A percentile compares a stretch with the other conserved stretches of the same genome.
Conservation (phyloP, 257 asterid species). For the Scutellaria baicalensis region DNA sequence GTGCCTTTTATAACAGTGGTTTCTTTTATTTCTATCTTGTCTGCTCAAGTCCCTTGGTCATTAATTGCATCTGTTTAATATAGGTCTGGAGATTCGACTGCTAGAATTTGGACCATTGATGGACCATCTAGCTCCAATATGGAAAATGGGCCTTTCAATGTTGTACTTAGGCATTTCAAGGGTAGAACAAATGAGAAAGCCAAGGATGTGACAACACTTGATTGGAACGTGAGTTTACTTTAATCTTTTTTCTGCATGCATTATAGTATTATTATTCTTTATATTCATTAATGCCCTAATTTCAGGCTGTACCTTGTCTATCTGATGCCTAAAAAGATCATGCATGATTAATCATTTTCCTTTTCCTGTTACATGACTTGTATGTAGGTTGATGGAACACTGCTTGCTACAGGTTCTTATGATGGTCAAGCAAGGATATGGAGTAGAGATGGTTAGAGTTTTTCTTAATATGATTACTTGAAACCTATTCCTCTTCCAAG, state of each 20-base stretch:
- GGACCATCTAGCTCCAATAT: constrained; percentile 53
- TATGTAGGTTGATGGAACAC: constrained; percentile 75
- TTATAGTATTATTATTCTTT: background rate
- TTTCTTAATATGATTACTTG: constrained; percentile 10
- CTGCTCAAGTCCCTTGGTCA: background rate
- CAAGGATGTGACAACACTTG: constrained; percentile 98
- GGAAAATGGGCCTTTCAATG: constrained; percentile 60
- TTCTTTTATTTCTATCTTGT: background rate
- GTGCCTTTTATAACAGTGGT: background rate
- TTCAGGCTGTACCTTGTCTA: background rate
- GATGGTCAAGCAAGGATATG: constrained; percentile 99
- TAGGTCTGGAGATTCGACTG: constrained; percentile 98
- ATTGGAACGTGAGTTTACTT: constrained; percentile 77
- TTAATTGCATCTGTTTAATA: constrained; percentile 16
- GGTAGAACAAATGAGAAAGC: constrained; percentile 88
- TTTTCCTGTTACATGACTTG: constrained; percentile 10
- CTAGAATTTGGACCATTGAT: constrained; percentile 87
- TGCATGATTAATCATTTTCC: background rate
- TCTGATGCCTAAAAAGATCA: constrained; percentile 3
- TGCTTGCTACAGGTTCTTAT: constrained; percentile 96
- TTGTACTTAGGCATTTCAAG: constrained; percentile 81
- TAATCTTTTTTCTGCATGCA: background rate
- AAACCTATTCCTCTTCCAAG: background rate
- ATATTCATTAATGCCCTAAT: background rate
- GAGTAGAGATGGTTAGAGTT: constrained; percentile 73